phyloP scores from a whole-genome alignment of 2,329 filamentous ascomycete genomes.

The Bipolaris sorokiniana region DNA sequence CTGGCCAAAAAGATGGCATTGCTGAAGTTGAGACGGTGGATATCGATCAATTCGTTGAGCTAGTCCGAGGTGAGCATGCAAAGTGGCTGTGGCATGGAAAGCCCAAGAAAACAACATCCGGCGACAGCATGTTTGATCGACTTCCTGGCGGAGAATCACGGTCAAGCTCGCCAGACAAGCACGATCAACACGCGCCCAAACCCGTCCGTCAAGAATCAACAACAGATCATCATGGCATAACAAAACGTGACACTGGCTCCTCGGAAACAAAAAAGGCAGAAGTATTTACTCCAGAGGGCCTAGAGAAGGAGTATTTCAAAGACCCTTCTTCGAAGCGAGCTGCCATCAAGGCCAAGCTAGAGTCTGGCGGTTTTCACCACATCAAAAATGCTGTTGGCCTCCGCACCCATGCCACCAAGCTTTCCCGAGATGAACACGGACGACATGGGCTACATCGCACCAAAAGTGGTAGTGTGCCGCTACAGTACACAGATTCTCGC shows the following conservation, averaged over 20 bases:
- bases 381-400: slow-evolving; percentile 83
- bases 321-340: slow-evolving; percentile 64
- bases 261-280: slow-evolving; percentile 40
- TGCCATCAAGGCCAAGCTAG: slow-evolving; percentile 78
- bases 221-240: slow-evolving; percentile 30
- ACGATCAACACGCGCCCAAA: slow-evolving; percentile 55
- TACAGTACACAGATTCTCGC: slow-evolving; percentile 17
- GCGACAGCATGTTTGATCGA: slow-evolving; percentile 48
- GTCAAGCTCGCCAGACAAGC: slow-evolving; percentile 61
- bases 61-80: slow-evolving; percentile 79
- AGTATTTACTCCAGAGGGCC: slow-evolving; percentile 27
- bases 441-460: slow-evolving; percentile 30
- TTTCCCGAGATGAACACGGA: slow-evolving; percentile 46
- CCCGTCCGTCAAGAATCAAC: slow-evolving; percentile 60
- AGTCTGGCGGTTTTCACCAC: slow-evolving; percentile 80
- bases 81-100: slow-evolving; percentile 98
- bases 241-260: slow-evolving; percentile 38
- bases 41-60: slow-evolving; percentile 78
- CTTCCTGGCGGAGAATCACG: slow-evolving; percentile 45
- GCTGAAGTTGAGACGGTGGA: slow-evolving; percentile 92
- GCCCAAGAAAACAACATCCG: slow-evolving; percentile 65
- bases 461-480: slow-evolving; percentile 24
- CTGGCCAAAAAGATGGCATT: slow-evolving; percentile 83
- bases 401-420: slow-evolving; percentile 50
- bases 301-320: slow-evolving; percentile 59